Base-by-base conservation (phyloP, 2,329 filamentous ascomycete species). In the Aspergillus candidus region DNA sequence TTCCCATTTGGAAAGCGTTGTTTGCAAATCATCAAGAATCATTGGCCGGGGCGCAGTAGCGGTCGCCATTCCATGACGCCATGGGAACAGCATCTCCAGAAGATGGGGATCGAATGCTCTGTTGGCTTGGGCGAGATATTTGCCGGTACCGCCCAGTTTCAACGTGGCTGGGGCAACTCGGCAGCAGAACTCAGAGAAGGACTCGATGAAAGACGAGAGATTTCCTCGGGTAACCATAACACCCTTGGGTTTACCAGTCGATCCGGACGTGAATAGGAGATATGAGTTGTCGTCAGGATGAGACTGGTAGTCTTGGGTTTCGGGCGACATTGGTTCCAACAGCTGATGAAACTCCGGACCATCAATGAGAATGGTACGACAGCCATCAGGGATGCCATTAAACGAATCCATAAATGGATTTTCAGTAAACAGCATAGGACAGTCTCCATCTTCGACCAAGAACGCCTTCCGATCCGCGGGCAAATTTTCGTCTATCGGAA, bases 201-300 rank as follows among this genome's bases (percentile, higher is more conserved):
- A 60, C 49, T 61, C 59, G 17, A 61, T 57, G 43, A 63, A 66
- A 3, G 57, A 56, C 4, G 46, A 56, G 27, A 52, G 45, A 36
- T 56, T 58, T n/a, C 43, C 49, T 39, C 52, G 94, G 11, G 88
- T 90, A 76, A 95, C 89, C 86, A 95, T 84, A 43, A 95, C 86
- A 67, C 90, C 90, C 78, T 96, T 96, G 50, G 90, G 90, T 76
- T 95, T 95, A 50, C 90, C 90, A 6, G 90, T 96, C 1, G 89
- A 95, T 14, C 90, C 90, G 18, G 89, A 95, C 1, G 90, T 96
- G 73, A 95, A 96, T 42, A 96, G 84, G 46, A 96, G 74, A 35
- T 59, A 59, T 13, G 51, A 44, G 13, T 45, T 40, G 38, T 58
- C 53, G 6, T 57, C 47, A 14, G 52, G 48, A 17, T 49, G 38